Conservation (phyloP, 805 yeast species). For the Metschnikowia santaceciliae region DNA sequence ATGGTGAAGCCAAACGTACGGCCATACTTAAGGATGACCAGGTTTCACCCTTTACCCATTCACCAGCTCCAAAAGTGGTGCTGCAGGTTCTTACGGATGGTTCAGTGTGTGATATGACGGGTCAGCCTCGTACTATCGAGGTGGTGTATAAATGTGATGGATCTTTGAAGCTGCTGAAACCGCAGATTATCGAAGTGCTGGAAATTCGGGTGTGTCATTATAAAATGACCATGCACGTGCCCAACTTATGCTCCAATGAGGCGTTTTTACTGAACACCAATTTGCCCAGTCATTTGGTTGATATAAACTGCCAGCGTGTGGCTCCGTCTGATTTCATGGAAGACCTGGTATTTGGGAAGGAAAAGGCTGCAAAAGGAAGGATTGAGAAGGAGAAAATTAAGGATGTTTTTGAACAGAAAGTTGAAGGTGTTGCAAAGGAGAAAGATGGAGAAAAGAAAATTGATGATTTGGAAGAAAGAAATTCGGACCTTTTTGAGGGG, state of each 20-base stretch:
- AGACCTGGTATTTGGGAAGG: too few relatives aligned
- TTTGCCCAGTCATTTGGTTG: conserved; percentile 23
- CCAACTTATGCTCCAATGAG: conserved; percentile 43
- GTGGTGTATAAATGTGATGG: conserved; percentile 56
- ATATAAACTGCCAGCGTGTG: conserved; percentile 27
- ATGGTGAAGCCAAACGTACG: conserved; percentile 25
- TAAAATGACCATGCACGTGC: conserved; percentile 47
- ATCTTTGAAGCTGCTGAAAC: conserved; percentile 5
- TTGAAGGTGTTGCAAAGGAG: too few relatives aligned
- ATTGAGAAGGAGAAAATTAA: too few relatives aligned
- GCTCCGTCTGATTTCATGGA: not conserved
- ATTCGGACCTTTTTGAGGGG: not conserved
- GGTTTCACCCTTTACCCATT: conserved; percentile 17
- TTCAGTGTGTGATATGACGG: conserved; percentile 56
- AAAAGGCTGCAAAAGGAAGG: too few relatives aligned
- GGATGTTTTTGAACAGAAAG: too few relatives aligned
- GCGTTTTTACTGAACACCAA: conserved; percentile 27
- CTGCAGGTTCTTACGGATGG: conserved; percentile 44
- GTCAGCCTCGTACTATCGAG: conserved; percentile 48
- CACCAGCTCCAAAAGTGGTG: conserved; percentile 25
- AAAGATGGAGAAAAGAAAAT: too few relatives aligned
- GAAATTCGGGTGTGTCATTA: conserved; percentile 60
- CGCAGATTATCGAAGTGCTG: conserved; percentile 35
- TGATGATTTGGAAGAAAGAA: too few relatives aligned
- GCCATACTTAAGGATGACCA: conserved; percentile 19